phyloP scores from a whole-genome alignment of 2,329 filamentous ascomycete genomes.

The Lachnellula arida region DNA sequence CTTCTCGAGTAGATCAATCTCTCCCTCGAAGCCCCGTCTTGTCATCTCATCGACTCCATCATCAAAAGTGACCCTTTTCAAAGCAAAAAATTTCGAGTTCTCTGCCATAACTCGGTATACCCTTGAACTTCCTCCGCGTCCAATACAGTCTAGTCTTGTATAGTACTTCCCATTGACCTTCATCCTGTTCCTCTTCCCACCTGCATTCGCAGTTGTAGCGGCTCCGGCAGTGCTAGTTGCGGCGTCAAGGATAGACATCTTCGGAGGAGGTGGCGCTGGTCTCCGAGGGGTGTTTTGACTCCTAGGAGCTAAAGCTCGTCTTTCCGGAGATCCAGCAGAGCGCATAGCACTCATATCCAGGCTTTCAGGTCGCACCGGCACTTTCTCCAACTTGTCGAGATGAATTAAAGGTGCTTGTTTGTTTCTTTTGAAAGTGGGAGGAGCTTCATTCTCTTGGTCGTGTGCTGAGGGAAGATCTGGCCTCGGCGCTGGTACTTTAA shows the following conservation, averaged over 20 bases:
- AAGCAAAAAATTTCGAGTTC: slow-evolving; percentile 89
- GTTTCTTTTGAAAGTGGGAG: slow-evolving; percentile 59
- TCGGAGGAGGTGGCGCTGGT: slow-evolving; percentile 77
- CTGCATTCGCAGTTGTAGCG: slow-evolving; percentile 63
- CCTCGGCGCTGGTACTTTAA: slow-evolving; percentile 52
- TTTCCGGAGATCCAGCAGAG: slow-evolving; percentile 46
- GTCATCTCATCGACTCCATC: slow-evolving; percentile 74
- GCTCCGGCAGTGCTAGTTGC: slow-evolving; percentile 81
- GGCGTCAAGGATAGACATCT: slow-evolving; percentile 94
- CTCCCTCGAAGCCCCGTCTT: slow-evolving; percentile 84
- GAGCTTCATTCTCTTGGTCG: slow-evolving; percentile 83
- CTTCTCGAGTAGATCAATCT: slow-evolving; percentile 85
- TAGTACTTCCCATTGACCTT: slow-evolving; percentile 89
- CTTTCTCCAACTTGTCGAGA: slow-evolving; percentile 39
- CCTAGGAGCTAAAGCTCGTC: slow-evolving; percentile 50
- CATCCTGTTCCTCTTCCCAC: slow-evolving; percentile 72
- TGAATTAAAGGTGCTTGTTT: slow-evolving; percentile 26
- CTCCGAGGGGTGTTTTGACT: slow-evolving; percentile 69
- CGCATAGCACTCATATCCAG: slow-evolving; percentile 38
- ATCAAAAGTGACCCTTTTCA: slow-evolving; percentile 89
- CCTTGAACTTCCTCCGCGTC: slow-evolving; percentile 86
- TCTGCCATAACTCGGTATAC: slow-evolving; percentile 97
- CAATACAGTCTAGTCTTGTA: slow-evolving; percentile 83
- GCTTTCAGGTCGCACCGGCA: slow-evolving; percentile 46
- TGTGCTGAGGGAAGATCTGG: slow-evolving; percentile 56